phyloP scores from a whole-genome alignment of 768 basidiomycete species.

The Russula lepida region DNA sequence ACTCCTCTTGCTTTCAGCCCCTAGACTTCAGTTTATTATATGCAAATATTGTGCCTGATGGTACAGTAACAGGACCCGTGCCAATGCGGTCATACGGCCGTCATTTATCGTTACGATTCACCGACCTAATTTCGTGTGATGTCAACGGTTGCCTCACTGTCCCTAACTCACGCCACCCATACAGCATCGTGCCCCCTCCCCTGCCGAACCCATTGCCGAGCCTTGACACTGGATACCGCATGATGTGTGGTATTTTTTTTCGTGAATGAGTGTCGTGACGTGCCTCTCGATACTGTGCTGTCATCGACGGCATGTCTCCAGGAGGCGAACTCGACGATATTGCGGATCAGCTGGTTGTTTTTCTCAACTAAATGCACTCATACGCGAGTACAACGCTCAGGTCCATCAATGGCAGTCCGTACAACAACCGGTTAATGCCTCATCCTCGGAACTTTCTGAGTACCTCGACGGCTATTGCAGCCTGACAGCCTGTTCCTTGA shows the following conservation, averaged over 20 bases:
- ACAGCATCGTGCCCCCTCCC: neutral
- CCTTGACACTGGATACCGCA: neutral
- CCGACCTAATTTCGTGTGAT: no score
- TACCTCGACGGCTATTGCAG: no score
- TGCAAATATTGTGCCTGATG: no score
- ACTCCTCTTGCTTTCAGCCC: no score
- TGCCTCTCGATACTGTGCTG: neutral
- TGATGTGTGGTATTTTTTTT: neutral
- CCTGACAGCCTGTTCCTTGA: neutral
- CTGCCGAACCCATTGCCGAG: neutral
- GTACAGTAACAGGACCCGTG: no score
- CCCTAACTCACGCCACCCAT: no score
- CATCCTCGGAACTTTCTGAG: neutral
- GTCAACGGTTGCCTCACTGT: no score
- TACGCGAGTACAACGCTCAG: neutral
- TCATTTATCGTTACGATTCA: no score
- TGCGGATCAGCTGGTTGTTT: neutral
- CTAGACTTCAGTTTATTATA: no score
- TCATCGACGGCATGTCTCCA: neutral
- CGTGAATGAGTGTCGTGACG: neutral
- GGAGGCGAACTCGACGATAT: no score
- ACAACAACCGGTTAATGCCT: neutral
- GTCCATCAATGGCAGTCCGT: neutral
- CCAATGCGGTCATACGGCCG: no score
- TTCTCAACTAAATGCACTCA: neutral